Base-by-base conservation (phyloP, 768 basidiomycete species). In the Rubroboletus satanas region DNA sequence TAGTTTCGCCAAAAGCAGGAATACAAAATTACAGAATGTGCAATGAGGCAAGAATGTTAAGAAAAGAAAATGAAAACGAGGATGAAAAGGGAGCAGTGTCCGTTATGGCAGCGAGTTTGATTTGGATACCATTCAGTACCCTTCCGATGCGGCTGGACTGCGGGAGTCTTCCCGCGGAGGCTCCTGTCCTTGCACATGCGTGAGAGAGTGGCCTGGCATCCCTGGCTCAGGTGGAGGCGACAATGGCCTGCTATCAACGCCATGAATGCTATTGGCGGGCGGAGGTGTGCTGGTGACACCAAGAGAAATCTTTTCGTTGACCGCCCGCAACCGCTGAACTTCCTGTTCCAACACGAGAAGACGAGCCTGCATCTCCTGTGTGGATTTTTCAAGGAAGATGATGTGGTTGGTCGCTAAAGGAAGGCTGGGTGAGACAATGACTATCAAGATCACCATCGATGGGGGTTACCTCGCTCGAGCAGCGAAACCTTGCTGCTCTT, bases 401-500 rank as follows among this genome's bases (percentile, higher is more conserved):
- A 93, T 91, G 67, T 92, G 85, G 67, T 85, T 87, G 42, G 90
- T 90, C 26, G 90, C 90, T 92, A 54, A 52, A 59, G 42, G 23
- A 43, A 55, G 47, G 44, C 21, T n/a, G 55, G 29, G 41, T 56
- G 62, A 63, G 67, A 49, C 5, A 12, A 52, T 8, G 55, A 51
- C 8, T 3, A 32, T 33, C 48, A 42, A 35, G 46, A 54, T 33
- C 41, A 43, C 18, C 38, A 60, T 15, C 31, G 52, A 53, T 45
- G 57, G 46, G 49, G 66, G 80, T 56, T 65, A 92, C 91, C 90
- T 81, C 93, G 80, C 73, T 94, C 93, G 52, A 95, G 76, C 54
- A 94, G 74, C 26, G 88, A 90, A 17, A 93, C 89, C 69, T 95
- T 95, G 75, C 89, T 92, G 70, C 87, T 86, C 75, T 93, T 91